Base-by-base conservation (phyloP, 192 early-diverging fungal species). In the Backusella tarrabulga region DNA sequence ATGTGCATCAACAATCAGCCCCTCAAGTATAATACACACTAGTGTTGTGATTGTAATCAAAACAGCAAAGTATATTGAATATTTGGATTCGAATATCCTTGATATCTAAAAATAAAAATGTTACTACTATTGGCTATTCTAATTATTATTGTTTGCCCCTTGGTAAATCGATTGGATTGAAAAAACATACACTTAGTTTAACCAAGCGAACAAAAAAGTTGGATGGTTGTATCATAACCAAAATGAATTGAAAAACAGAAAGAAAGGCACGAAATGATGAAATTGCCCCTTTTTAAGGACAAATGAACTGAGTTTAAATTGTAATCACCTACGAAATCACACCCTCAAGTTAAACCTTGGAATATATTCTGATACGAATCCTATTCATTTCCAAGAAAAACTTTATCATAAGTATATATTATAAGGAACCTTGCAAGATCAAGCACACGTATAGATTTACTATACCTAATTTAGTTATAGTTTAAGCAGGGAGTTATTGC, bases 1-100 rank as follows among this genome's bases (percentile, higher is more conserved):
- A 34, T 71, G 76, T 14, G 76, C 66, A 41, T 77, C 23, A 1
- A 71, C 36, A 19, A 77, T 56, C 34, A 77, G 17, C 5, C 34
- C 50, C 46, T 77, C 76, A 4, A 77, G 36, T 42, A 71, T 40
- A 19, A 77, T 71, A 41, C 76, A 77, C 3, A 71, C 32, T 40
- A 77, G 5, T 17, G 76, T 69, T 60, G 68, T 44, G n/a, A 77
- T 5, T 26, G 56, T 34, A n/a, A 69, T 71, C 12, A 77, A n/a
- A 32, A 60, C 35, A 29, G 70, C 66, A 63, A 72, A 72, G 23
- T 63, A 63, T 63, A 3, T 26, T 23, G 56, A 63, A 63, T 63
- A 63, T 63, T 26, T 63, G 8, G 56, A 26, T 63, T 63, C 56
- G 23, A 29, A 63, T 63, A 63, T 63, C 26, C 56, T 63, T 12